Evolutionary conservation across 2,329 filamentous ascomycete genomes (phyloP).

Genomic region (Xylariaceae sp.): DNA sequence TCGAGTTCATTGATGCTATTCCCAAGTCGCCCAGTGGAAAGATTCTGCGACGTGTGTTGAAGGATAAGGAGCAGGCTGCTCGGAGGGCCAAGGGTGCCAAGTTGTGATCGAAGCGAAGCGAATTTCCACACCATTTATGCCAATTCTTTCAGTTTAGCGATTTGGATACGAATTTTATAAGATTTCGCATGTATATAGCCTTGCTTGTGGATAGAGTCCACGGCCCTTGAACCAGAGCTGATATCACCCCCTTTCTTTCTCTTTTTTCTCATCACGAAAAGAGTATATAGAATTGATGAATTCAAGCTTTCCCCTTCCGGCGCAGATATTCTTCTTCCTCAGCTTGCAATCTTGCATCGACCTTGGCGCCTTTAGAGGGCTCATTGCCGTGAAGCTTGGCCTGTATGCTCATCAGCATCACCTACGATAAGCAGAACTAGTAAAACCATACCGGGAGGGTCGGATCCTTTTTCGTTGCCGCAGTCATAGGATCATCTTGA

Average conservation of each 20-base stretch:
- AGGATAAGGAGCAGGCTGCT: conserved; percentile 62
- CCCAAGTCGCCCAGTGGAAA: conserved; percentile 63
- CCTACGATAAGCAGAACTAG: neutral
- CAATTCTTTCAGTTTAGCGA: neutral
- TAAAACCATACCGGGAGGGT: conserved; percentile 48
- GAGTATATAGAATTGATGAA: too few relatives aligned
- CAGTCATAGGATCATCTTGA: conserved; percentile 41
- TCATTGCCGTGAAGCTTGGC: conserved; percentile 66
- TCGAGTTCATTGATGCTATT: conserved; percentile 52
- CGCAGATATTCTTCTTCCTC: conserved; percentile 62
- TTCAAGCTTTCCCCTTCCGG: conserved; percentile 52
- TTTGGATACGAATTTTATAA: neutral
- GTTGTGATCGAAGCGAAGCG: conserved; percentile 38
- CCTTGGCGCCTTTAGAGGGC: conserved; percentile 65
- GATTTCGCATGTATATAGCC: too few relatives aligned
- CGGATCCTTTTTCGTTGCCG: conserved; percentile 51
- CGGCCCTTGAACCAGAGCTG: too few relatives aligned
- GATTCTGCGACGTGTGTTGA: conserved; percentile 56
- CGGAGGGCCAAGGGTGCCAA: conserved; percentile 56
- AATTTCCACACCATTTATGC: neutral
- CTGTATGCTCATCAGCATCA: conserved; percentile 28
- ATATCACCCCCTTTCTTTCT: too few relatives aligned
- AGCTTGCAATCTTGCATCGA: conserved; percentile 62
- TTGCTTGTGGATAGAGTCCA: too few relatives aligned
- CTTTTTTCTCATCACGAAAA: too few relatives aligned